These are phyloP conservation scores for Geopyxis carbonaria DNA, from an alignment of 495 filamentous ascomycete species.

Conservation along the genomic window DNA sequence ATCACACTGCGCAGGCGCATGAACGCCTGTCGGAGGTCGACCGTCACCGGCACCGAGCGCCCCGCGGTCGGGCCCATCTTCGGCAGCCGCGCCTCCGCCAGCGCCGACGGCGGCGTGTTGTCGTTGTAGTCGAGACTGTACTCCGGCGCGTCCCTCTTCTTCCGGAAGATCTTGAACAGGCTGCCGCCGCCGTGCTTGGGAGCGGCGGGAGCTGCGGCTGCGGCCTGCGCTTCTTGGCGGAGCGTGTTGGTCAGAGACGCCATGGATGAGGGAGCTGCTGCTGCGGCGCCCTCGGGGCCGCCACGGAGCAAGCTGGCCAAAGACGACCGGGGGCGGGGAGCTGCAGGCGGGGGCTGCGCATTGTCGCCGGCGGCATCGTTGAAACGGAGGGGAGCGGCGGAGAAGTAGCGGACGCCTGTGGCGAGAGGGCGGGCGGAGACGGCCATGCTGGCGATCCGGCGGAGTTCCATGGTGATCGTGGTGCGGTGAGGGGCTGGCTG, in stretches of 20 bases:
- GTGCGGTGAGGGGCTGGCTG: not conserved
- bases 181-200: too few relatives aligned
- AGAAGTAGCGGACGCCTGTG: constrained; percentile 19
- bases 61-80: constrained; percentile 39
- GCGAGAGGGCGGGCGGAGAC: constrained; percentile 14
- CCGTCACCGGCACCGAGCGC: constrained; percentile 37
- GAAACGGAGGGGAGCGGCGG: constrained; percentile 12
- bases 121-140: too few relatives aligned
- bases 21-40: constrained; percentile 41
- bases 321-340: not conserved
- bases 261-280: too few relatives aligned
- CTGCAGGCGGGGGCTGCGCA: constrained; percentile 1
- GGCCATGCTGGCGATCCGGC: constrained; percentile 23
- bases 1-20: constrained; percentile 32
- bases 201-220: too few relatives aligned
- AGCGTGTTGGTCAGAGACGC: not conserved
- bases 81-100: constrained; percentile 17
- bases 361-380: constrained; percentile 17
- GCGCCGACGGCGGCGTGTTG: not conserved
- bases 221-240: not conserved
- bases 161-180: too few relatives aligned
- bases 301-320: not conserved
- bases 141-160: too few relatives aligned
- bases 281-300: not conserved
- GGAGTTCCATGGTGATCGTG: constrained; percentile 28